Base-by-base conservation (phyloP, 176 grass and related monocot species). In the Rhynchospora pubera region DNA sequence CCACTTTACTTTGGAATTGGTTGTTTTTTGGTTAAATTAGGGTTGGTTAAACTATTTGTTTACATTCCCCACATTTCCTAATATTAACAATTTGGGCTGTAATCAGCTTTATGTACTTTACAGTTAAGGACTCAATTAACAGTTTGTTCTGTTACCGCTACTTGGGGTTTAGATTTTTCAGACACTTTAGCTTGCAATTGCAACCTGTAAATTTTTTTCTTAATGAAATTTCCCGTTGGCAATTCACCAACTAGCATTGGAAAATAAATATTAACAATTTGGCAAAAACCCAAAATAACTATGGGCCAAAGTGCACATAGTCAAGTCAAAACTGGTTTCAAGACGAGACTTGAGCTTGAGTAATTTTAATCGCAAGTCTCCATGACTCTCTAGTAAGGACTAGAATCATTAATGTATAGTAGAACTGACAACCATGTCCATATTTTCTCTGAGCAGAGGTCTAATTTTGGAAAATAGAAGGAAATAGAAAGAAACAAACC, bases 401-500 rank as follows among this genome's bases (percentile, higher is more conserved):
- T 22, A 30, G 47, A 21, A 75, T 75, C 52, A 73, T 65, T 11
- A 4, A 45, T 48, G 16, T 53, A 2, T 53, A 65, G 18, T 28
- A 18, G 26, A 46, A 66, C 23, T 51, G 2, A 73, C 42, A 23
- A 34, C 32, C 24, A 62, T 60, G 45, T 43, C 70, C 23, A 83
- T 70, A 62, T 48, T 28, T 1, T 39, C 8, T 57, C 10, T 78
- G 11, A 50, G 28, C 44, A 4, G 55, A 78, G 26, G 26, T 5
- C 67, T 7, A 53, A 66, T 22, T 62, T 53, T 66, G 52, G 51
- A 23, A 34, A 12, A 53, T 78, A 48, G 65, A 23, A 24, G 85
- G 14, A 82, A 65, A 81, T 62, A 44, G 83, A 22, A 30, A 84
- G 65, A 65, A 14, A 89, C 90, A 88, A 79, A 94, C 92, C 90